A percentile compares a stretch with the other conserved stretches of the same genome.
These are phyloP conservation scores for Porpolomopsis calyptriformis DNA, from an alignment of 768 basidiomycete species.

Conservation along the genomic window DNA sequence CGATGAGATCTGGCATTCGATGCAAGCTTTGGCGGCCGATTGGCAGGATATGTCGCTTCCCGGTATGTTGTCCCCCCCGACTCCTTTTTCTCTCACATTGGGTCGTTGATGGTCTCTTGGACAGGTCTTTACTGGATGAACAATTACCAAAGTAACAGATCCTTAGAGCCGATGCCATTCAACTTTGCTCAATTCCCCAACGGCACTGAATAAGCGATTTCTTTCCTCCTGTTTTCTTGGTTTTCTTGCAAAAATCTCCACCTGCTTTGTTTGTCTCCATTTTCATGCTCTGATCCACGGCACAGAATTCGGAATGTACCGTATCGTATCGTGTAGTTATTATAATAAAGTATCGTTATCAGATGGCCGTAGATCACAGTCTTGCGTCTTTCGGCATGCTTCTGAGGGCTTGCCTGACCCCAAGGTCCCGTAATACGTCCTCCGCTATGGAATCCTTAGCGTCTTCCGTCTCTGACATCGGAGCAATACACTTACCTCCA, in stretches of 20 bases:
- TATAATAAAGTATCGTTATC: too few species aligned
- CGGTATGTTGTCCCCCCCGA: too few species aligned
- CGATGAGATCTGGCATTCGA: conserved; percentile 47
- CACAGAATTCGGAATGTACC: too few species aligned
- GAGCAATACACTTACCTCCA: conserved; percentile 1
- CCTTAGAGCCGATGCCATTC: neutral
- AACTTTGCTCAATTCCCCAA: neutral
- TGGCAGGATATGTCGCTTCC: conserved; percentile 49
- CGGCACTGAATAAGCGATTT: neutral
- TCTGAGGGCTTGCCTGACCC: conserved; percentile 60
- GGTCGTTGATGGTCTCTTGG: too few species aligned
- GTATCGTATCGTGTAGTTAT: too few species aligned
- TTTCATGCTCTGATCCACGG: too few species aligned
- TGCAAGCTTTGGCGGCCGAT: conserved; percentile 41
- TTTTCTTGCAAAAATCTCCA: too few species aligned
- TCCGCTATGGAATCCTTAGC: conserved; percentile 28
- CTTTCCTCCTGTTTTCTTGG: neutral
- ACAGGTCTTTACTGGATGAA: too few species aligned
- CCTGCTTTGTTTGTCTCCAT: too few species aligned
- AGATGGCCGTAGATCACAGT: too few species aligned
- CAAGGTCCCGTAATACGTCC: conserved; percentile 49
- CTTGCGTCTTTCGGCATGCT: conserved; percentile 54
- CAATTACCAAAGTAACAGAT: neutral
- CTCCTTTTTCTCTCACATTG: too few species aligned
- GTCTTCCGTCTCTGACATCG: neutral